Percentiles rank a stretch among this genome's conserved stretches.
Conservation (phyloP, 2,329 filamentous ascomycete genomes). For the Chrysosphaeria jannelii region DNA sequence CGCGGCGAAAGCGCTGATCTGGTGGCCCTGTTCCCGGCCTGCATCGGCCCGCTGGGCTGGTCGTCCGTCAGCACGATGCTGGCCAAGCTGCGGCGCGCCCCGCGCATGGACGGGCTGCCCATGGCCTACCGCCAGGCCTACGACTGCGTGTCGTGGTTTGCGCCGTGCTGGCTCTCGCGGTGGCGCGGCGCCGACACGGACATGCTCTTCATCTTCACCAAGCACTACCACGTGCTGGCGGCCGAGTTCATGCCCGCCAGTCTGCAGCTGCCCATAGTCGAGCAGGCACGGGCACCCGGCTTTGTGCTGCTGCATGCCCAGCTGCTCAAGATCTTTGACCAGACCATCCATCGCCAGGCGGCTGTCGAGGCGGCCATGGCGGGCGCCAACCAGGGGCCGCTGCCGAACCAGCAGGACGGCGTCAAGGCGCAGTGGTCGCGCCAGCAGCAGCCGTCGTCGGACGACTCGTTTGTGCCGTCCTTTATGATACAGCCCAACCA, state of each 20-base stretch:
- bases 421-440: slow-evolving; percentile 1
- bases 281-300: slow-evolving; percentile 38
- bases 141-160: slow-evolving; percentile 47
- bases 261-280: slow-evolving; percentile 16
- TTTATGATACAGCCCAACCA: slow-evolving; percentile 15
- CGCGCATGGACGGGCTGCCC: slow-evolving; percentile 17
- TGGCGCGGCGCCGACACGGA: slow-evolving; percentile 77
- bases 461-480: slow-evolving; percentile 22
- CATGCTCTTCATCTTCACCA: slow-evolving; percentile 72
- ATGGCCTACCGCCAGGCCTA: slow-evolving; percentile 8
- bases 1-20: slow-evolving; percentile 31
- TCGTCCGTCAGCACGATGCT: slow-evolving; percentile 18
- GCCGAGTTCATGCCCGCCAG: slow-evolving; percentile 34
- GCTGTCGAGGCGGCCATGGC: slow-evolving; percentile 15
- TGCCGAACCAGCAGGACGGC: slow-evolving; percentile 1
- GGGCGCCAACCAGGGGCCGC: background rate
- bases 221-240: slow-evolving; percentile 55
- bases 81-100: slow-evolving; percentile 30
- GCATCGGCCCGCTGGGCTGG: slow-evolving; percentile 26
- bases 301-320: slow-evolving; percentile 61
- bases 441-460: slow-evolving; percentile 2
- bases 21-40: slow-evolving; percentile 36
- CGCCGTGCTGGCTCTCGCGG: slow-evolving; percentile 44
- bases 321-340: slow-evolving; percentile 47
- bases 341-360: slow-evolving; percentile 52